Evolutionary conservation across 805 yeast genomes (phyloP), one percentile per base, ranked within the genome.

Genomic region (Metahyphopichia silvanorum): DNA sequence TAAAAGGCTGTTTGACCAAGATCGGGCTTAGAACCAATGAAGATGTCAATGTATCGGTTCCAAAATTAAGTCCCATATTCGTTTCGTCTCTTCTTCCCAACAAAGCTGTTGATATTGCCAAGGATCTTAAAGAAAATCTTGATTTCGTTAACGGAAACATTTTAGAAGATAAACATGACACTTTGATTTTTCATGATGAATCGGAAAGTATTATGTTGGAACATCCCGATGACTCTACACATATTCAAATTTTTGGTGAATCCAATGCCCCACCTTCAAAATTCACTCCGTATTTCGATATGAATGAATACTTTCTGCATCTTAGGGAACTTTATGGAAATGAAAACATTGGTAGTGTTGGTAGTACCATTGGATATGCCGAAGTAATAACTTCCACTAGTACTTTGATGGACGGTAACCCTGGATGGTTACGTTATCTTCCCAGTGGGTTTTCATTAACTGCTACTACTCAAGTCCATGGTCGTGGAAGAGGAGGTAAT

Each of bases 401-500:
- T 34, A 74, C 85, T 0, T 60, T 91, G 50, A 63, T 93, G 44
- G 95, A 91, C 50, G 69, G 74, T 26, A 93, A 93, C 55, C 71
- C 77, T 29, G 51, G 65, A 9, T 51, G 86, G 22, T 56, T 91
- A 34, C 60, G 69, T 6, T 48, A 62, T 21, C 54, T 85, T 17
- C 96, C 96, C 1, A 69, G 78, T 17, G 96, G 96, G 0, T 72
- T 79, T 8, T 66, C 78, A 1, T 56, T 81, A 8, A 71, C 79
- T 3, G 96, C 95, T 1, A 80, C 89, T 1, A 76, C 83, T 3
- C 99, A 93, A 56, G 81, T 86, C 1, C 74, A 87, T 0, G 99
- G 98, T 1, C 70, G 91, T 30, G 99, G 99, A 2, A 76, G 99
- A 35, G 95, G 97, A 11, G 94, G 93, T 1, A 93, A 93, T 44